Conservation (phyloP, 768 basidiomycete species). For the Baorangia bicolor region DNA sequence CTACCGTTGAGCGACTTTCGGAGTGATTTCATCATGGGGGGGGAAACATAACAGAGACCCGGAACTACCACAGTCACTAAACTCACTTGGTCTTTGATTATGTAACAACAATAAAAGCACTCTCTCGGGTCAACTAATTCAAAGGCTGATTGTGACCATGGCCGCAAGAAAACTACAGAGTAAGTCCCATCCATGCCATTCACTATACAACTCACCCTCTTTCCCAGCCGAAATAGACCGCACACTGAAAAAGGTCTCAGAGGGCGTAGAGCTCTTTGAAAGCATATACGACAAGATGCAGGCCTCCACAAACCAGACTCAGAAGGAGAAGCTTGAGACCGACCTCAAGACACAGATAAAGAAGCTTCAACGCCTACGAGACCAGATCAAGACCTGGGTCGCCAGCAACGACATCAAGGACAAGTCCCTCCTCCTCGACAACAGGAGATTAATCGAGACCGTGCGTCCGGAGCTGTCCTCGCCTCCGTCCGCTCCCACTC, state of each 20-base stretch:
- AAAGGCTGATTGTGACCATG: conserved; percentile 53
- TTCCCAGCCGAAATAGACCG: conserved; percentile 93
- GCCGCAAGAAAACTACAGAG: conserved; percentile 91
- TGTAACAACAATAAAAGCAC: conserved; percentile 15
- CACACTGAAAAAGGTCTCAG: conserved; percentile 94
- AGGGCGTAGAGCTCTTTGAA: conserved; percentile 95
- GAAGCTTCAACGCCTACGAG: conserved; percentile 79
- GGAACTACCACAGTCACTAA: too few relatives aligned
- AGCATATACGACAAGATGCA: conserved; percentile 99
- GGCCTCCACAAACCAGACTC: conserved; percentile 90
- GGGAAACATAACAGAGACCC: too few relatives aligned
- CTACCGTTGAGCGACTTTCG: conserved; percentile 64
- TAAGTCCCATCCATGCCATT: conserved; percentile 30
- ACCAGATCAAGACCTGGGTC: conserved; percentile 95
- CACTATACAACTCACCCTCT: neutral
- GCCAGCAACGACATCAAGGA: conserved; percentile 99
- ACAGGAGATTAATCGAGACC: conserved; percentile 94
- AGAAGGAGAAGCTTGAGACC: conserved; percentile 97
- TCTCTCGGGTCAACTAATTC: too few relatives aligned
- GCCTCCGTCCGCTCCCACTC: conserved; percentile 13
- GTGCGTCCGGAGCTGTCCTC: conserved; percentile 48
- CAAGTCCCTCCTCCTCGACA: conserved; percentile 88
- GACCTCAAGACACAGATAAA: conserved; percentile 99
- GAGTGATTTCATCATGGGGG: conserved; percentile 68
- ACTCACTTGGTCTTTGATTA: conserved; percentile 19